A percentile compares a stretch with the other conserved stretches of the same genome.
Conservation (phyloP, 148 eudicot genomes). For the Mesembryanthemum crystallinum region DNA sequence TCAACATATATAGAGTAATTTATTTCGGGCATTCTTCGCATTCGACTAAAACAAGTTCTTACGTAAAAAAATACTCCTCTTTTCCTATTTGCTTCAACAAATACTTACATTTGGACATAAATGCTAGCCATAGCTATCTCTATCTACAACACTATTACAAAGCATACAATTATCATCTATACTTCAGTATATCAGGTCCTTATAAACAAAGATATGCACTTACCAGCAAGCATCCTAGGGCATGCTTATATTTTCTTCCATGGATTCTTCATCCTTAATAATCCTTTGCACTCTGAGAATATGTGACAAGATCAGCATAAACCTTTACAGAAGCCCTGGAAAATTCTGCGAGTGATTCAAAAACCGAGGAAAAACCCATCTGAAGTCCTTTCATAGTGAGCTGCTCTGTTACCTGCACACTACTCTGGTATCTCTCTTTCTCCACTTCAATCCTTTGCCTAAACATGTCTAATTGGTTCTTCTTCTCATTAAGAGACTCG, state of each 20-base stretch:
- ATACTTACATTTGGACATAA: no score
- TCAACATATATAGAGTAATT: no score
- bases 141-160: slow-evolving; percentile 3
- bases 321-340: slow-evolving; percentile 39
- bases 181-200: no score
- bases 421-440: slow-evolving; percentile 35
- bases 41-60: no score
- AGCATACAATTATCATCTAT: no score
- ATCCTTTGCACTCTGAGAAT: slow-evolving; percentile 25
- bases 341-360: slow-evolving; percentile 43
- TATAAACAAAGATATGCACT: neutral
- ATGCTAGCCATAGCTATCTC: neutral
- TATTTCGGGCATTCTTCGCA: no score
- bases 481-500: slow-evolving; percentile 32
- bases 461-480: slow-evolving; percentile 31
- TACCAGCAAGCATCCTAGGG: neutral
- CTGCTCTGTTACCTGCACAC: slow-evolving; percentile 34
- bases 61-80: no score
- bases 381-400: slow-evolving; percentile 32
- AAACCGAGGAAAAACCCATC: slow-evolving; percentile 52
- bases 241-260: no score
- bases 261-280: neutral
- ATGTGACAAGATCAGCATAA: slow-evolving; percentile 43
- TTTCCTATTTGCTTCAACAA: no score
- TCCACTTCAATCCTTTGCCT: slow-evolving; percentile 40